Evolutionary conservation across 1,139 yeast genomes (phyloP), one percentile per base, ranked within the genome.

Genomic region (Blastobotrys serpentis): DNA sequence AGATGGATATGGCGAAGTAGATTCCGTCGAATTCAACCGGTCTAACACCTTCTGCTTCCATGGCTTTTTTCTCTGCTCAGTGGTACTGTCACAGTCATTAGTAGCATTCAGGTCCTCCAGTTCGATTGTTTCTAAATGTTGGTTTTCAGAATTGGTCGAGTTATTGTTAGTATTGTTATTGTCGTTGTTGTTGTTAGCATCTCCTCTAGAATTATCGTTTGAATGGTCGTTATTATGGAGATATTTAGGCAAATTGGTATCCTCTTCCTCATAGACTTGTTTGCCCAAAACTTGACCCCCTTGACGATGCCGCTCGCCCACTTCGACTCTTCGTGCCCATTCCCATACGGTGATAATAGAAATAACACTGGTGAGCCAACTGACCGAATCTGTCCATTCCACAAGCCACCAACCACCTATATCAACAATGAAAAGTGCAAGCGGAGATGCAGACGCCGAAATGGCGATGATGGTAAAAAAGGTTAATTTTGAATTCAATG

Each of bases 301-400:
- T 58, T 86, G 92, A 49, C 75, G 76, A 11, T 71, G 71, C 53
- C 78, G 77, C 69, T 81, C 81, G 26, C 82, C 67, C 10, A 75
- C 68, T 49, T 77, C 76, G 49, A 82, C 75, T 52, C 85, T 75
- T 59, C 84, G 85, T 51, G 85, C 77, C 94, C 95, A 87, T 66
- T 85, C 95, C 92, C 94, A 85, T 0, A 86, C 87, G 8, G 84
- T 74, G 5, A 84, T 85, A 42, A 86, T 84, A 32, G 87, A 78
- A 16, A 84, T 71, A 11, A 84, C 78, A 58, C 83, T 82, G 6
- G 84, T 76, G 1, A 84, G 82, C 33, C 87, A 80, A 38, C 84
- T 81, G 61, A 85, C 82, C 40, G 86, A 71, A 61, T 85, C 94
- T 11, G 88, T 79, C 54, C 85, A 72, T 56, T 83, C 86, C 53